Evolutionary conservation across 495 filamentous ascomycete genomes (phyloP).

Genomic region (Penicillium taxi): DNA sequence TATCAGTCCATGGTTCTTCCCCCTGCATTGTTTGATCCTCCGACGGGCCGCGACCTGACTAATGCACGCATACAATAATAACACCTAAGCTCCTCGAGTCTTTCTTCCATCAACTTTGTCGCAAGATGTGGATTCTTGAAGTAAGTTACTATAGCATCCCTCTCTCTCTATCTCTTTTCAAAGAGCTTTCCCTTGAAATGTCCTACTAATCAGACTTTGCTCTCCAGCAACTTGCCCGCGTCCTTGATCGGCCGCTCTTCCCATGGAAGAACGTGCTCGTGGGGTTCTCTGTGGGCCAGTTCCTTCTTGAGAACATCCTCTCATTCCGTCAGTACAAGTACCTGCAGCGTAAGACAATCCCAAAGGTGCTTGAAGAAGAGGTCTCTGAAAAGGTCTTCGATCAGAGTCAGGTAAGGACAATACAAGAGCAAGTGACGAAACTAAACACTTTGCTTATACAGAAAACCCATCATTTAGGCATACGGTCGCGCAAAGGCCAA

Average conservation of each 20-base stretch:
- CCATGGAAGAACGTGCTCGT: constrained; percentile 97
- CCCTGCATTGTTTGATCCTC: no score
- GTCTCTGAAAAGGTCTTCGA: constrained; percentile 87
- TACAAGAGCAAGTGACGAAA: background rate
- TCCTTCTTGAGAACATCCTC: constrained; percentile 75
- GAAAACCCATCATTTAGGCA: constrained; percentile 42
- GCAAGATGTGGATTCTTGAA: constrained; percentile 41
- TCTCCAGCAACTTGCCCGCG: constrained; percentile 69
- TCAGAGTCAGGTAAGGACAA: constrained; percentile 65
- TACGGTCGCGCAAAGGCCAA: constrained; percentile 94
- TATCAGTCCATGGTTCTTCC: background rate
- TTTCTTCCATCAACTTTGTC: constrained; percentile 13
- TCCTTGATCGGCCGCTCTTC: constrained; percentile 84
- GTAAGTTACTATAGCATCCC: constrained; percentile 14
- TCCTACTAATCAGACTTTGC: constrained; percentile 12
- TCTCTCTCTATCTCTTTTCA: background rate
- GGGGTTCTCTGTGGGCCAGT: constrained; percentile 85
- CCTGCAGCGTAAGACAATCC: constrained; percentile 67
- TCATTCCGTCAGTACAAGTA: constrained; percentile 81
- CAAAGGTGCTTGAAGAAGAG: constrained; percentile 75
- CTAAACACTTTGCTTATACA: constrained; percentile 4
- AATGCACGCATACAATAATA: constrained; percentile 17
- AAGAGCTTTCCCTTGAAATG: background rate
- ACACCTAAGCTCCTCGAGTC: constrained; percentile 22
- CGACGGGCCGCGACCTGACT: constrained; percentile 18